Evolutionary conservation across 805 yeast species (phyloP), one percentile per base, ranked within the genome.

Genomic region (Saccharomycopsis sp.): DNA sequence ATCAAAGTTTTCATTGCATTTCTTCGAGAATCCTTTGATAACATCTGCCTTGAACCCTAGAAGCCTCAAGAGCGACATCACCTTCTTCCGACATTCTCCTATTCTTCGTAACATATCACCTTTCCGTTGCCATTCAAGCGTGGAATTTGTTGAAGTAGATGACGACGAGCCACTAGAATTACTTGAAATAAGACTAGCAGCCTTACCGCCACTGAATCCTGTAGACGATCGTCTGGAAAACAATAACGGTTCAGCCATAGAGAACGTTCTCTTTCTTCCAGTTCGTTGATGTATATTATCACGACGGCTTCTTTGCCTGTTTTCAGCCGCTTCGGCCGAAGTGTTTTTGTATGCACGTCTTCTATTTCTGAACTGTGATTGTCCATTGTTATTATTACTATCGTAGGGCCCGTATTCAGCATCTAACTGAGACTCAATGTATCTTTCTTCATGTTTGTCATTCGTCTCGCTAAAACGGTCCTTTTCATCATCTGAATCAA

Each of bases 11-110:
- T 90, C 97, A 63, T 84, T 86, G 69, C 94, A 90, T 62, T 97
- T 77, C 69, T 94, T 94, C 52, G 96, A 86, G 69, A 94, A 92
- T 0, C 97, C 97, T 68, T 89, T 89, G 64, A 94, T 89, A 17
- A 94, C 99, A 72, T 94, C 99, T 0, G 97, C 97, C 72, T 94
- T 94, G 55, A 89, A 85, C 2, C 96, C 96, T 57, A 94, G 71
- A 55, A 94, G 77, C 56, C 98, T 74, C 63, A 90, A 74, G 22
- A 94, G 78, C 17, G 94, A 85, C 98, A 93, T 93, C 1, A 94
- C 97, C 52, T 96, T 77, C 68, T 91, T 91, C 62, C 99, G 85
- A 63, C 96, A 87, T 69, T 92, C 98, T 47, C 98, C 99, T 62
- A 94, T 93, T 67, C 97, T 77, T 63, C 97, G 75, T 73, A 94